A percentile compares a stretch with the other conserved stretches of the same genome.
Conservation (phyloP, 441 rosid genomes). For the Adansonia rubrostipa region DNA sequence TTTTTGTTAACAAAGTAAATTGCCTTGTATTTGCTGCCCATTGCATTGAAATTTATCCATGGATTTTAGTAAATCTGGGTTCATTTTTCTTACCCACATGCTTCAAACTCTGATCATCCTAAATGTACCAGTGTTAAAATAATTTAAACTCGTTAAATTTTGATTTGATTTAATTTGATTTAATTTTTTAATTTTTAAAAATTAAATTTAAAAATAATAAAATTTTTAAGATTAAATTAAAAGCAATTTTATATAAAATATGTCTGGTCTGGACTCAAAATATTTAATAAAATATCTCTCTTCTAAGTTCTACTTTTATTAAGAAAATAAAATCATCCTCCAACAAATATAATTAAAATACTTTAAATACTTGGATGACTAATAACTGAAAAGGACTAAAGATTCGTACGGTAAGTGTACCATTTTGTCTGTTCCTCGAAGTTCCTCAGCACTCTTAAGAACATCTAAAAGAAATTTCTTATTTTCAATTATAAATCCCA, state of each 20-base stretch:
- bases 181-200: no score
- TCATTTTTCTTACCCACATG: not conserved
- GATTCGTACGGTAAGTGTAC: not conserved
- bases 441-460: no score
- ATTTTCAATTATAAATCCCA: no score
- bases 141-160: no score
- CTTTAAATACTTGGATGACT: not conserved
- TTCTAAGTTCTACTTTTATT: no score
- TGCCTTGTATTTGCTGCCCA: not conserved
- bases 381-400: not conserved
- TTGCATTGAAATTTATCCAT: not conserved
- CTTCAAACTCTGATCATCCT: not conserved
- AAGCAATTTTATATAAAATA: no score
- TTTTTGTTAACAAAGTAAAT: not conserved
- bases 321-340: not conserved
- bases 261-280: no score
- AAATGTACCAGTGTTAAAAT: not conserved
- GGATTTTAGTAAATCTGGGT: not conserved
- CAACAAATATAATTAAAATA: not conserved
- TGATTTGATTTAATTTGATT: no score
- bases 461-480: not conserved
- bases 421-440: no score
- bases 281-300: no score
- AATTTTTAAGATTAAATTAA: no score
- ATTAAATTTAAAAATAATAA: no score